These are phyloP conservation scores for Aleurites moluccanus DNA, from an alignment of 441 rosid genomes.

Conservation along the genomic window DNA sequence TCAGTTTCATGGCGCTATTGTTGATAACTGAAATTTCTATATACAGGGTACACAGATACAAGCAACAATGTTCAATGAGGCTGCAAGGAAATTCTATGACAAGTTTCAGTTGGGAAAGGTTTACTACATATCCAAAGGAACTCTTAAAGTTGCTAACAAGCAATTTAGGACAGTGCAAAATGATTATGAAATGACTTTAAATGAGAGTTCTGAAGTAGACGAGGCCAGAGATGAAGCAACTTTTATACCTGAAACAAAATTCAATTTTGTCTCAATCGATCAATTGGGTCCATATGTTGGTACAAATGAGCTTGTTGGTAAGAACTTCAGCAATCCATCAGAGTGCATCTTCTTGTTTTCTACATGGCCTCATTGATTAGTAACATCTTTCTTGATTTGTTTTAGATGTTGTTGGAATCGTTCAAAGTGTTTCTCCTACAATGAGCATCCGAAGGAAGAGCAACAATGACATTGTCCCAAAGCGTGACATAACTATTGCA, in stretches of 20 bases:
- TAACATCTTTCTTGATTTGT: not conserved
- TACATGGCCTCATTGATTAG: not conserved
- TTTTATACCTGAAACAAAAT: conserved; percentile 74
- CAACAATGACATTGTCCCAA: conserved; percentile 73
- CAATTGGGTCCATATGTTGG: conserved; percentile 71
- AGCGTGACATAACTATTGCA: conserved; percentile 82
- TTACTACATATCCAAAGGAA: conserved; percentile 74
- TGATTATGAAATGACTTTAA: conserved; percentile 91
- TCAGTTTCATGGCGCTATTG: not conserved
- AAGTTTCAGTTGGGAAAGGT: conserved; percentile 82
- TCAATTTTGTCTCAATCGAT: conserved; percentile 75
- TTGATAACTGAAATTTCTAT: not conserved
- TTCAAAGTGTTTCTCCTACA: conserved; percentile 78
- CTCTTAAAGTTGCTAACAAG: conserved; percentile 84
- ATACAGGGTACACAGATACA: conserved; percentile 88
- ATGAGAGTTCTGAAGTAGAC: conserved; percentile 84
- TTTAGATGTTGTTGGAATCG: conserved; percentile 80
- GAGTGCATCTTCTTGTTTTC: not conserved
- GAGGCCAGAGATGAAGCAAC: conserved; percentile 65
- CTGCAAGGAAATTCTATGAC: conserved; percentile 78
- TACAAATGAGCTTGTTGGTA: conserved; percentile 76
- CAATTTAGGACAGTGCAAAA: conserved; percentile 82
- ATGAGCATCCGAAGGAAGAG: conserved; percentile 78
- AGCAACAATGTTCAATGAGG: conserved; percentile 96
- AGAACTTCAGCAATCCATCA: conserved; percentile 15